Evolutionary conservation across 352 stramenopile species (phyloP).

Genomic region (Globisporangium lucens): DNA sequence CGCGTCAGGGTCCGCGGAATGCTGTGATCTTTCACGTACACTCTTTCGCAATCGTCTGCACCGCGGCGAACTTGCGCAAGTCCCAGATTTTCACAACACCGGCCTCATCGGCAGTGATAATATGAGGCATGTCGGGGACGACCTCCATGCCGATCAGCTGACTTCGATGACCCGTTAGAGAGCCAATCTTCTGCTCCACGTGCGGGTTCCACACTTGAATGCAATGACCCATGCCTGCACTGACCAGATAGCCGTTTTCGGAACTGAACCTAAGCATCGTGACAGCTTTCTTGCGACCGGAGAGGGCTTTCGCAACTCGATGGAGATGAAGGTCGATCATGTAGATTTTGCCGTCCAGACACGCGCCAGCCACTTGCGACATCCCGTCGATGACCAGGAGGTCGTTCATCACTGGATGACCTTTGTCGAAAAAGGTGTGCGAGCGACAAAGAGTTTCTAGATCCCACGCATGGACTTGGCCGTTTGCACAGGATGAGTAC

Average conservation of each 20-base stretch:
- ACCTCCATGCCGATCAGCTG: slow-evolving; percentile 56
- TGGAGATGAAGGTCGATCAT: slow-evolving; percentile 41
- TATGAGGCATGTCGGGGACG: slow-evolving; percentile 34
- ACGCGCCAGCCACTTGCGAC: slow-evolving; percentile 31
- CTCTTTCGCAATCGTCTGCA: slow-evolving; percentile 37
- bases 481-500: slow-evolving; percentile 37
- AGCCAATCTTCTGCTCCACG: slow-evolving; percentile 52
- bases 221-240: slow-evolving; percentile 46
- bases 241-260: slow-evolving; percentile 54
- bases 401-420: slow-evolving; percentile 35
- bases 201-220: slow-evolving; percentile 65
- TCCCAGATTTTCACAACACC: slow-evolving; percentile 59
- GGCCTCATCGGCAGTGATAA: slow-evolving; percentile 52
- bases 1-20: slow-evolving; percentile 10
- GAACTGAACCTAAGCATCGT: slow-evolving; percentile 42
- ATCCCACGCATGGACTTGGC: slow-evolving; percentile 47
- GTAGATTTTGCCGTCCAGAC: slow-evolving; percentile 56
- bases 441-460: slow-evolving; percentile 25
- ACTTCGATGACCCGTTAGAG: slow-evolving; percentile 35
- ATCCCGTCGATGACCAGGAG: slow-evolving; percentile 36
- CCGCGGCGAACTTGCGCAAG: slow-evolving; percentile 39
- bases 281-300: slow-evolving; percentile 40
- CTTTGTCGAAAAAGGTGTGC: slow-evolving; percentile 39
- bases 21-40: slow-evolving; percentile 28
- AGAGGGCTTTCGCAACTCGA: slow-evolving; percentile 28